phyloP scores from a whole-genome alignment of 164 flowering plant genomes.

The Berberis vulgaris region DNA sequence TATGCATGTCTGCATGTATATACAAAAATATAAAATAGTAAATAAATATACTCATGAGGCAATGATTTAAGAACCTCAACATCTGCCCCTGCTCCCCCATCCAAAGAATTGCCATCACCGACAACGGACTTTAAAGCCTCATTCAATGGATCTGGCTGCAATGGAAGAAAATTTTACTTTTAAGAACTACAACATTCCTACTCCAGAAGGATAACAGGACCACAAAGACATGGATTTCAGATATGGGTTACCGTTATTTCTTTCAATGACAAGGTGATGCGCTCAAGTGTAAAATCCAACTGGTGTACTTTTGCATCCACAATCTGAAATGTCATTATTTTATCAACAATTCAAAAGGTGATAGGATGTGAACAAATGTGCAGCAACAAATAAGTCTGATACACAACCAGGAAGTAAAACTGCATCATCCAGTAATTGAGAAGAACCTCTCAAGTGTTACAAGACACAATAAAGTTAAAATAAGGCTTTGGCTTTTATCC shows the following conservation, averaged over 20 bases:
- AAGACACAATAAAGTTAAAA: too few species aligned
- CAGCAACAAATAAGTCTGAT: neutral
- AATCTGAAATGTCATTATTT: slow-evolving; percentile 35
- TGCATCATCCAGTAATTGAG: too few species aligned
- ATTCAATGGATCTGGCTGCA: slow-evolving; percentile 85
- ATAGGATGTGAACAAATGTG: neutral
- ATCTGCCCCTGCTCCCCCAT: slow-evolving; percentile 45
- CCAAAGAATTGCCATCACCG: slow-evolving; percentile 44
- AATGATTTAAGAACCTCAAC: slow-evolving; percentile 45
- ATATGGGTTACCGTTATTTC: slow-evolving; percentile 54
- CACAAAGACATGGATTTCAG: neutral
- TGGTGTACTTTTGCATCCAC: slow-evolving; percentile 93
- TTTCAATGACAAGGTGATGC: slow-evolving; percentile 76
- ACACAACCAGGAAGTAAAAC: neutral
- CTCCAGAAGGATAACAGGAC: neutral
- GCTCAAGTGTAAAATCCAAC: slow-evolving; percentile 73
- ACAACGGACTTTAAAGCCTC: slow-evolving; percentile 76
- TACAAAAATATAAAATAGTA: neutral
- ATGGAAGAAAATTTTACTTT: slow-evolving; percentile 8
- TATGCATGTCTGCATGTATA: too few species aligned
- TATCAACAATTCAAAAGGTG: neutral
- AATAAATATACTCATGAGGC: neutral
- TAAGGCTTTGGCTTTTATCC: too few species aligned
- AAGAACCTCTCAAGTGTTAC: too few species aligned
- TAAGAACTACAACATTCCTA: neutral